These are phyloP conservation scores for Forsythia suspensa DNA, from an alignment of 257 asterid genomes.

Conservation along the genomic window DNA sequence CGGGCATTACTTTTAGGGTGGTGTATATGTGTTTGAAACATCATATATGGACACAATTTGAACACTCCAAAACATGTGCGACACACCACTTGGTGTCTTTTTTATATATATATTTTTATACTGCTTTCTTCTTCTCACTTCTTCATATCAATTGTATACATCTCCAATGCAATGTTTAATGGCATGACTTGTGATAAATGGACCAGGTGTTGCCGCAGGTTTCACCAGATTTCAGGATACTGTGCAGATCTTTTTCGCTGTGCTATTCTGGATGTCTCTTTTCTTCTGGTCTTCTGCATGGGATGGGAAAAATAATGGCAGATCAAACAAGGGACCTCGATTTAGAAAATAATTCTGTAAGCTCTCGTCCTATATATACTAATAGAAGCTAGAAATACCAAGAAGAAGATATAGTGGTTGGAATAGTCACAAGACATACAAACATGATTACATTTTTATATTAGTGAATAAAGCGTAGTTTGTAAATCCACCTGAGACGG, in stretches of 20 bases:
- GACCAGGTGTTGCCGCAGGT: slow-evolving; percentile 50
- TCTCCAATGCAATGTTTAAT: neutral
- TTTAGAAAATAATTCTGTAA: slow-evolving; percentile 51
- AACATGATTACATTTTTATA: neutral
- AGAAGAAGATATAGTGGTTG: slow-evolving; percentile 3
- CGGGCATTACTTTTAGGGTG: neutral
- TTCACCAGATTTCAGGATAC: slow-evolving; percentile 57
- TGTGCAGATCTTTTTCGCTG: slow-evolving; percentile 72
- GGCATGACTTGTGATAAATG: slow-evolving; percentile 11
- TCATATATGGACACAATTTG: neutral
- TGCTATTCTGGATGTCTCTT: slow-evolving; percentile 93
- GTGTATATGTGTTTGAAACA: too few species aligned
- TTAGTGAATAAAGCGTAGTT: neutral
- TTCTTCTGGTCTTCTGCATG: slow-evolving; percentile 94
- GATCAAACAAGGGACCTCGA: slow-evolving; percentile 57
- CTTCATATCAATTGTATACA: neutral
- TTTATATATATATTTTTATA: neutral
- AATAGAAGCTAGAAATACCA: slow-evolving; percentile 26
- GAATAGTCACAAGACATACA: neutral
- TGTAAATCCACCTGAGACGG: neutral
- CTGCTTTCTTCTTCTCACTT: neutral
- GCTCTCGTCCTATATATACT: slow-evolving; percentile 24
- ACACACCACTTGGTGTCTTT: neutral
- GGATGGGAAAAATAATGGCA: slow-evolving; percentile 63
- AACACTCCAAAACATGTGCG: neutral